A percentile compares a stretch with the other conserved stretches of the same genome.
Conservation (phyloP, 2,329 filamentous ascomycete genomes). For the Fusarium abutilonis region DNA sequence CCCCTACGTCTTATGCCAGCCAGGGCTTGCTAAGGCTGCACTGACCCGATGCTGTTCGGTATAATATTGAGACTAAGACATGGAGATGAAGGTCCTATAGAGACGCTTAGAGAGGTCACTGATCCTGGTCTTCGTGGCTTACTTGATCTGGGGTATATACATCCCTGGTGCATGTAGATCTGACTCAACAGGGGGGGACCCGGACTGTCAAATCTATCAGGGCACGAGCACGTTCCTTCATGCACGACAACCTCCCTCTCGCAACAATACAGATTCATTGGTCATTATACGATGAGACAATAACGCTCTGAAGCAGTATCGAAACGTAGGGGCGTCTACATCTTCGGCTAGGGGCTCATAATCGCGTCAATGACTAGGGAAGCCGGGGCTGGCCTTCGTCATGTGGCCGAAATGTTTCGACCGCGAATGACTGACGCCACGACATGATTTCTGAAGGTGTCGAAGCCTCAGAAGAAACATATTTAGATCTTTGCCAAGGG, state of each 20-base stretch:
- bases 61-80: too few species aligned
- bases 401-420: conserved; percentile 8
- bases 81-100: neutral
- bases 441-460: neutral
- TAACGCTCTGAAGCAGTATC: neutral
- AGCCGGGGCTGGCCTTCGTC: neutral
- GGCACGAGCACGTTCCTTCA: conserved; percentile 26
- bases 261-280: neutral
- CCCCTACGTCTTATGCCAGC: neutral
- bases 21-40: neutral
- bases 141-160: conserved; percentile 20
- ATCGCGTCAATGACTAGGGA: conserved; percentile 1
- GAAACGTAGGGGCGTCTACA: conserved; percentile 18
- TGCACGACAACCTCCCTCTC: conserved; percentile 12
- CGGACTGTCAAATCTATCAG: conserved; percentile 36
- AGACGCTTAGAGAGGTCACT: neutral
- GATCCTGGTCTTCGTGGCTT: conserved; percentile 6
- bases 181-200: conserved; percentile 28
- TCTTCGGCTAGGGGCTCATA: conserved; percentile 6
- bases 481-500: neutral
- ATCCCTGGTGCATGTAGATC: conserved; percentile 33
- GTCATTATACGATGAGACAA: neutral
- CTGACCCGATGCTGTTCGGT: neutral
- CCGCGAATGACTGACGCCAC: conserved; percentile 22
- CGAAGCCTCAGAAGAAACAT: neutral